phyloP scores from a whole-genome alignment of 2,329 filamentous ascomycete genomes.

The Mollisia scopiformis region DNA sequence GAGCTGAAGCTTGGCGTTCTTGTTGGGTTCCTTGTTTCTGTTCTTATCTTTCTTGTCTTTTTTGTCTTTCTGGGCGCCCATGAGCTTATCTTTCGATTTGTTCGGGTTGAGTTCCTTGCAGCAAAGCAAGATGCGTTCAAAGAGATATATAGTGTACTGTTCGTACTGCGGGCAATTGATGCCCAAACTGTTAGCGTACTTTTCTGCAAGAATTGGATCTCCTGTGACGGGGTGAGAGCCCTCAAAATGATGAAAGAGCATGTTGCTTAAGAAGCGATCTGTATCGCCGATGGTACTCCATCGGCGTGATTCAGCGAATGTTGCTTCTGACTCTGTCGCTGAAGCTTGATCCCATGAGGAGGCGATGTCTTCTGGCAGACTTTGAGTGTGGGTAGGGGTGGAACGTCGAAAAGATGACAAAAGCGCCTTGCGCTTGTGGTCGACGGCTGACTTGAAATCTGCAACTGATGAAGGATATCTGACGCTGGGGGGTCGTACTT shows the following conservation, averaged over 20 bases:
- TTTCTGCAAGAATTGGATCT: slow-evolving; percentile 18
- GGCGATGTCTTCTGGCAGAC: not conserved
- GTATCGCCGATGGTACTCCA: not conserved
- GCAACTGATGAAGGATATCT: slow-evolving; percentile 16
- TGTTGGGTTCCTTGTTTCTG: slow-evolving; percentile 69
- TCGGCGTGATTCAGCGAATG: not conserved
- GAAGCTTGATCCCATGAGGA: not conserved
- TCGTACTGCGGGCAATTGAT: slow-evolving; percentile 22
- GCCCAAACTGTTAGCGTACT: slow-evolving; percentile 31
- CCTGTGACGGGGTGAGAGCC: slow-evolving; percentile 14
- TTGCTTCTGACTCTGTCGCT: not conserved
- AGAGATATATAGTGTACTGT: slow-evolving; percentile 96
- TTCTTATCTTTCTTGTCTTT: slow-evolving; percentile 74
- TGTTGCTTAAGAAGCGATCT: slow-evolving; percentile 7
- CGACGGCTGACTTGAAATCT: slow-evolving; percentile 6
- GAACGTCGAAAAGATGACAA: not conserved
- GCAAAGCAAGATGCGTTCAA: slow-evolving; percentile 92
- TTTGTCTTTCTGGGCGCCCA: slow-evolving; percentile 68
- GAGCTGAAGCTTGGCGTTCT: slow-evolving; percentile 80
- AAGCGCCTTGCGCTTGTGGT: slow-evolving; percentile 27
- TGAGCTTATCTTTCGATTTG: slow-evolving; percentile 79
- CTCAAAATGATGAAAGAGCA: slow-evolving; percentile 18
- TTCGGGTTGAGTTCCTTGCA: slow-evolving; percentile 92
- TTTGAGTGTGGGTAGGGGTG: not conserved
- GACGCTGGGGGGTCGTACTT: slow-evolving; percentile 43